Evolutionary conservation across 345 rosid genomes (phyloP), one percentile per base, ranked within the genome.

Genomic region (Euphorbia lathyris): DNA sequence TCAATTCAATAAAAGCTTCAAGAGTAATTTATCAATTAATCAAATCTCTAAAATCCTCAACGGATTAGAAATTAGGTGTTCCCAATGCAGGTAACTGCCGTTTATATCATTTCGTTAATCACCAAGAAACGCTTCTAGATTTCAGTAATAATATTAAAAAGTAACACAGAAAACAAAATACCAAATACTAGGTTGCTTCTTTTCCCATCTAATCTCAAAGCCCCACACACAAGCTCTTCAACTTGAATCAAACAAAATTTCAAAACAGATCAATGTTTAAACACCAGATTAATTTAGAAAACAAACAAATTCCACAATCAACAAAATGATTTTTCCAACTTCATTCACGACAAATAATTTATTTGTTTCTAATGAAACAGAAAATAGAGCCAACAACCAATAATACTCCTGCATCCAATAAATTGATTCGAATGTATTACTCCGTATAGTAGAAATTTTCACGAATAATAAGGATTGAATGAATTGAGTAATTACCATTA

Each of bases 71-170:
- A n/a, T n/a, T n/a, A n/a, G n/a, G n/a, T n/a, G n/a, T n/a, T n/a
- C n/a, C n/a, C n/a, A n/a, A n/a, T 65, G 36, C 32, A 64, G 73
- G 30, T 69, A 81, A 80, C 82, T 82, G 81, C 82, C 81, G 73
- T 53, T 16, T 63, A 36, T 65, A 27, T 47, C 40, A 47, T 65
- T 27, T 65, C n/a, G 42, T 8, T 47, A 48, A n/a, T n/a, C n/a
- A n/a, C n/a, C n/a, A n/a, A n/a, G n/a, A 55, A 75, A 59, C 16
- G 62, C 56, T 69, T 81, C 81, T 82, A 72, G 86, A 84, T 82
- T 86, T 83, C 87, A 82, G 83, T 65, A 76, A 81, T 71, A 45
- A 45, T 52, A 72, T 0, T 43, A 40, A 32, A n/a, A n/a, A n/a
- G n/a, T n/a, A 50, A 40, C 66, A 47, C 47, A 32, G 27, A 45